Evolutionary conservation across 2,329 filamentous ascomycete genomes (phyloP).

Genomic region (Graphilbum fragrans): DNA sequence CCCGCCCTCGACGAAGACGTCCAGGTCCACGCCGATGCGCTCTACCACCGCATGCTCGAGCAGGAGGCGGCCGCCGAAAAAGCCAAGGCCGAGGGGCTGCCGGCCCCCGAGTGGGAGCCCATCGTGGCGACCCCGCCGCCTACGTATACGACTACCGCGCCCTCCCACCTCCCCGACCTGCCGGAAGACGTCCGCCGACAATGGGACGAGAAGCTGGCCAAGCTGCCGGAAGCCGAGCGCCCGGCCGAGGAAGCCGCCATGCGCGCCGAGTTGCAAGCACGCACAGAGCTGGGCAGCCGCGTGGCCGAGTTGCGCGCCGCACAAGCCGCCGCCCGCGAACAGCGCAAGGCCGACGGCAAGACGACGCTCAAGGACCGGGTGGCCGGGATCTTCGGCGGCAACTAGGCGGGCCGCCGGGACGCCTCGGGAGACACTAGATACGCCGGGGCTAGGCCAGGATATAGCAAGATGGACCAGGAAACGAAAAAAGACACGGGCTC

Average conservation of each 20-base stretch:
- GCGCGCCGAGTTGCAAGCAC: slow-evolving; percentile 48
- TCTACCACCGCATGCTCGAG: slow-evolving; percentile 77
- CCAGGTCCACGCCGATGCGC: slow-evolving; percentile 86
- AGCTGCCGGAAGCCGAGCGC: slow-evolving; percentile 45
- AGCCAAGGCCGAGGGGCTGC: slow-evolving; percentile 49
- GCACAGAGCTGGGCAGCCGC: slow-evolving; percentile 43
- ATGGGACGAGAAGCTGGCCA: slow-evolving; percentile 43
- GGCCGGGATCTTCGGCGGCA: slow-evolving; percentile 16
- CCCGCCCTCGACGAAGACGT: slow-evolving; percentile 70
- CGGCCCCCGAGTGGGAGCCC: slow-evolving; percentile 27
- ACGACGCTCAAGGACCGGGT: slow-evolving; percentile 30
- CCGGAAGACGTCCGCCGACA: slow-evolving; percentile 35
- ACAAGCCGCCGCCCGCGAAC: slow-evolving; percentile 39
- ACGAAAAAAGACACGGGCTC: too few relatives aligned
- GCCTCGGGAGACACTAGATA: too few relatives aligned
- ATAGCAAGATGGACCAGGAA: too few relatives aligned
- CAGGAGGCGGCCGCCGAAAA: slow-evolving; percentile 67
- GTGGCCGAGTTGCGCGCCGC: slow-evolving; percentile 43
- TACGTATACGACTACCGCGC: slow-evolving; percentile 4
- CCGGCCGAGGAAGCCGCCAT: slow-evolving; percentile 52
- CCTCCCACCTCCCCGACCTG: slow-evolving; percentile 13
- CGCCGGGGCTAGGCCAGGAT: too few relatives aligned
- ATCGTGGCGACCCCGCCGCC: slow-evolving; percentile 29
- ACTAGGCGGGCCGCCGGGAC: too few relatives aligned
- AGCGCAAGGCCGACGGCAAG: slow-evolving; percentile 44